Evolutionary conservation across 2,329 filamentous ascomycete genomes (phyloP).

Genomic region (Triangularia setosa): DNA sequence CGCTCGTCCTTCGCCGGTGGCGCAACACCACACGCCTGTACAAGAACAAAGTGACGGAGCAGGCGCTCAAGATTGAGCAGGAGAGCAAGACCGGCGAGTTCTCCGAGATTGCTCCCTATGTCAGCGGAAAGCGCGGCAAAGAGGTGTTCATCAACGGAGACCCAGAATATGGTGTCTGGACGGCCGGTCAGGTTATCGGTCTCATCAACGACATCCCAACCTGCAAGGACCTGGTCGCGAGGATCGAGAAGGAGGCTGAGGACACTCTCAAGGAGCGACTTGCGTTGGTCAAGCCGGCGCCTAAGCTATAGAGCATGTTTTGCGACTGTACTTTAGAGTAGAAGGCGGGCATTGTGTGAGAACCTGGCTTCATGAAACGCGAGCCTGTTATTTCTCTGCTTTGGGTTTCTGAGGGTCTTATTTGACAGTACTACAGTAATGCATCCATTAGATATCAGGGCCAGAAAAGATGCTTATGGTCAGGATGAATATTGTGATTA

Average conservation of each 20-base stretch:
- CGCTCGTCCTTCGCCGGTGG: constrained; percentile 84
- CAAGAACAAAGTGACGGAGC: constrained; percentile 80
- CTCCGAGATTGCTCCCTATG: constrained; percentile 76
- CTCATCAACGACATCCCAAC: constrained; percentile 80
- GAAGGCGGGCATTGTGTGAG: background rate
- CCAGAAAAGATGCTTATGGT: background rate
- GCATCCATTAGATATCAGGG: background rate
- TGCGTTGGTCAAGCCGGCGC: constrained; percentile 18
- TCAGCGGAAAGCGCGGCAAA: constrained; percentile 85
- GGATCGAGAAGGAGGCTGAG: constrained; percentile 76
- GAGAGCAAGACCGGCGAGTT: constrained; percentile 85
- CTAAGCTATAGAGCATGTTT: constrained; percentile 22
- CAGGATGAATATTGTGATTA: background rate
- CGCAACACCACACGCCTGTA: constrained; percentile 87
- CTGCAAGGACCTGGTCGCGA: constrained; percentile 62
- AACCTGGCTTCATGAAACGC: background rate
- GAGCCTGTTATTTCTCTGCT: background rate
- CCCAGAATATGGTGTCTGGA: constrained; percentile 91
- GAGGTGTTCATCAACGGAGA: constrained; percentile 93
- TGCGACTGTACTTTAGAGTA: background rate
- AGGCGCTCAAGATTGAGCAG: constrained; percentile 77
- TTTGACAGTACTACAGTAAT: background rate
- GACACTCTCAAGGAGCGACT: constrained; percentile 55
- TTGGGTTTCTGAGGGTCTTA: background rate
- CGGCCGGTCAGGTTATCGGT: constrained; percentile 91